These are phyloP conservation scores for Exsudoporus frostii DNA, from an alignment of 768 basidiomycete species.

Conservation along the genomic window DNA sequence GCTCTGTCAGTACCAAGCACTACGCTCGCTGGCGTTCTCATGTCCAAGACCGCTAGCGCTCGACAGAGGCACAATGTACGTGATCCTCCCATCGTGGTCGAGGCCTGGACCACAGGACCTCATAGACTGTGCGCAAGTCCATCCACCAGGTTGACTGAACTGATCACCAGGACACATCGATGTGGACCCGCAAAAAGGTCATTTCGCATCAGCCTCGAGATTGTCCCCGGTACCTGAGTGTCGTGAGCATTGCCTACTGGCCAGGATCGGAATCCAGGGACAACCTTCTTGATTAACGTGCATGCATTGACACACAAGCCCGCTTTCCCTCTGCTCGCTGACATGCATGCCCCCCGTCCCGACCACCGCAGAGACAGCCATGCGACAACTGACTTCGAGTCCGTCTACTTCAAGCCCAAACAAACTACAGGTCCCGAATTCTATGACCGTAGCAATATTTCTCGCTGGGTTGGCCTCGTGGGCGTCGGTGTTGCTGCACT, in stretches of 20 bases:
- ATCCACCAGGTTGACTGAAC: background rate
- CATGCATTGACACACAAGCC: background rate
- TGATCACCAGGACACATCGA: background rate
- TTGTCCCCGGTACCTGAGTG: background rate
- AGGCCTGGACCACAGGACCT: background rate
- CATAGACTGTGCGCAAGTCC: background rate
- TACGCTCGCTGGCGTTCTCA: too few relatives aligned
- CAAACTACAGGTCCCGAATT: constrained; percentile 25
- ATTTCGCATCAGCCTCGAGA: too few relatives aligned
- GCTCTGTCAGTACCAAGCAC: too few relatives aligned
- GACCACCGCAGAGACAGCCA: constrained; percentile 6
- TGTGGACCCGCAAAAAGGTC: too few relatives aligned
- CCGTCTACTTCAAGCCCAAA: constrained; percentile 18
- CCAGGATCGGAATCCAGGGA: constrained; percentile 6
- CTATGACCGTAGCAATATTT: constrained; percentile 26
- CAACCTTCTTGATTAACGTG: background rate
- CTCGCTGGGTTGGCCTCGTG: constrained; percentile 23
- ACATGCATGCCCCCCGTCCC: constrained; percentile 3
- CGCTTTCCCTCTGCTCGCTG: background rate
- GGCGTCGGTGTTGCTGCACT: constrained; percentile 23
- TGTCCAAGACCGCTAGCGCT: too few relatives aligned
- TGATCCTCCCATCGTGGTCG: background rate
- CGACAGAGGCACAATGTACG: constrained; percentile 3
- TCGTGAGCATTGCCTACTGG: background rate
- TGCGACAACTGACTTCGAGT: constrained; percentile 18